Evolutionary conservation across 2,329 filamentous ascomycete species (phyloP), one percentile per base, ranked within the genome.

Genomic region (Aspergillus sp.): DNA sequence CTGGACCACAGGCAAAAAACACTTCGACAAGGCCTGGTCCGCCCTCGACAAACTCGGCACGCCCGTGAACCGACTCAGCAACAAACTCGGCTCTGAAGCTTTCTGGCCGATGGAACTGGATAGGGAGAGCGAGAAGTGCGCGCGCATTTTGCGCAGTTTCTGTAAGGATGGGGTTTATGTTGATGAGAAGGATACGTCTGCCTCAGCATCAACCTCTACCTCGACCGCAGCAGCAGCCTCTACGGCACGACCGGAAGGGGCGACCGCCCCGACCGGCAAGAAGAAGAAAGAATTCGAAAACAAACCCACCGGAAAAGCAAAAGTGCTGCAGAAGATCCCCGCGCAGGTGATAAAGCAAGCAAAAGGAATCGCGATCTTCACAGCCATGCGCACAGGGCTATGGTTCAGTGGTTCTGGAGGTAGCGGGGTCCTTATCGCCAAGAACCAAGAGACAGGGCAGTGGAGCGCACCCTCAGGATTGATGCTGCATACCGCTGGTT

Each of bases 401-500:
- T 96, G 92, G 90, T 83, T 96, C 66, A 93, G 90, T 41, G 93
- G 93, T 43, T 92, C 92, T 15, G 93, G 93, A 23, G 93, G 93
- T 37, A 93, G 91, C 56, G 93, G 93, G 50, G 84, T 98, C 39
- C 81, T 98, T 40, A 86, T 97, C 59, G 93, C 88, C 15, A 85
- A 91, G 64, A 89, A 90, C 27, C 73, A 75, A 68, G 87, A 89
- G 23, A 92, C 96, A 65, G 92, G 93, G 7, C 87, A 87, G 62
- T 97, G 93, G 93, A 95, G 91, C 62, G 90, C 92, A 8, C 93
- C 93, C 0, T 95, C 91, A 0, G 93, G 90, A 43, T 91, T 98
- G 64, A 84, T 96, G 78, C 82, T 96, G 49, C 93, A 98, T 71
- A 96, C 93, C 0, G 86, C 91, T 0, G 91, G 89, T 0, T 82